phyloP scores from a whole-genome alignment of 805 yeast species.

The Kuraishia ogatae region DNA sequence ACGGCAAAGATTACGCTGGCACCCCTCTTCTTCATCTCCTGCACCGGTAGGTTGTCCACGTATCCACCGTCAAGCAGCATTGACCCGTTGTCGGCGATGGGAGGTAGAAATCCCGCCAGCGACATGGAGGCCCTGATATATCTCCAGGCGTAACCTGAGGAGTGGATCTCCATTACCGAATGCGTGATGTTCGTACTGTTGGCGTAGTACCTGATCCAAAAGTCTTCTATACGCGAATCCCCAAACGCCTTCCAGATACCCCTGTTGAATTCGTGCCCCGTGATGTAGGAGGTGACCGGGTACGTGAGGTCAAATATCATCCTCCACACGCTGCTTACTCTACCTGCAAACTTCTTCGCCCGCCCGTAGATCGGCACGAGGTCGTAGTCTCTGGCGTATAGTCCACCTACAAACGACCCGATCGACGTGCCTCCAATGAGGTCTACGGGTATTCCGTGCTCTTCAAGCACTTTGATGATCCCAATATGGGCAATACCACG shows the following conservation, averaged over 20 bases:
- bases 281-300: conserved; percentile 90
- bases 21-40: conserved; percentile 85
- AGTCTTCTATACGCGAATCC: conserved; percentile 86
- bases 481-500: conserved; percentile 92
- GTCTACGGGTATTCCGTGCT: conserved; percentile 88
- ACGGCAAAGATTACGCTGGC: conserved; percentile 84
- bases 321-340: conserved; percentile 84
- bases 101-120: conserved; percentile 87
- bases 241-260: conserved; percentile 98
- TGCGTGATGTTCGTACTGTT: conserved; percentile 94
- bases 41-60: conserved; percentile 86
- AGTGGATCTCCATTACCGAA: conserved; percentile 91
- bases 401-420: conserved; percentile 92
- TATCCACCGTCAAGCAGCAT: conserved; percentile 97
- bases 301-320: conserved; percentile 77
- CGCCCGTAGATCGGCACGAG: conserved; percentile 86
- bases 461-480: conserved; percentile 82
- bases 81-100: conserved; percentile 78
- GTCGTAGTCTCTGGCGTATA: conserved; percentile 89
- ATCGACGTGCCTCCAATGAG: conserved; percentile 94
- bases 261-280: conserved; percentile 95
- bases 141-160: conserved; percentile 91
- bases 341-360: conserved; percentile 74
- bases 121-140: conserved; percentile 96
- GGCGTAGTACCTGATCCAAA: conserved; percentile 84